Base-by-base conservation (phyloP, 2,329 filamentous ascomycete genomes). In the Curvularia sp. region DNA sequence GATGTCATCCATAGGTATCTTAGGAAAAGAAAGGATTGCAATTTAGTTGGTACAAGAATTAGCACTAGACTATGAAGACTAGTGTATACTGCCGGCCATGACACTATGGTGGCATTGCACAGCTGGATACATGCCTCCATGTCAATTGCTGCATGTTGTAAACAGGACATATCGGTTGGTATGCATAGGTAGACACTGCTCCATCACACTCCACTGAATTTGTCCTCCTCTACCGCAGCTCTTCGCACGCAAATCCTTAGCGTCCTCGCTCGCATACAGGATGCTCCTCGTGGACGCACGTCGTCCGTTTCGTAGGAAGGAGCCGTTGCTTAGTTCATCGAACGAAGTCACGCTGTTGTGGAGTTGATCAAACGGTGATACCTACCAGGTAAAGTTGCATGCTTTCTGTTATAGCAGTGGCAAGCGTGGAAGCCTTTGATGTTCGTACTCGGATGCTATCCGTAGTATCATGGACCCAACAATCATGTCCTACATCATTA, bases 401-500 rank as follows among this genome's bases (percentile, higher is more conserved):
- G 43, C 55, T 59, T 55, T 42, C 43, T 31, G 57, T 24, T 38
- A 28, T 43, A 49, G 51, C 43, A 48, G 53, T 49, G 44, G 38
- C 39, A 33, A 43, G 49, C 57, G 57, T 53, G 48, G 28, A 42
- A 48, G 50, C 33, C 46, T 51, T 44, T 60, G 28, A 30, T 44
- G 28, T 57, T 63, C 63, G 58, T 60, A 64, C 10, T 44, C 58
- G 43, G 56, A 67, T 71, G 69, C 67, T 63, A 50, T 55, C 38
- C 49, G 62, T 68, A 72, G 67, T 67, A 70, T 58, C 60, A 31
- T 53, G 57, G 47, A 53, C 31, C 47, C 47, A 53, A 26, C 44
- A 50, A 70, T 75, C 72, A 75, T 58, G 70, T 75, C 72, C 72
- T 75, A 63, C 9, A 53, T 39, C 47, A 63, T 56, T 53, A 67